Evolutionary conservation across 192 early-diverging fungal species (phyloP).

Genomic region (Coemansia sp.): DNA sequence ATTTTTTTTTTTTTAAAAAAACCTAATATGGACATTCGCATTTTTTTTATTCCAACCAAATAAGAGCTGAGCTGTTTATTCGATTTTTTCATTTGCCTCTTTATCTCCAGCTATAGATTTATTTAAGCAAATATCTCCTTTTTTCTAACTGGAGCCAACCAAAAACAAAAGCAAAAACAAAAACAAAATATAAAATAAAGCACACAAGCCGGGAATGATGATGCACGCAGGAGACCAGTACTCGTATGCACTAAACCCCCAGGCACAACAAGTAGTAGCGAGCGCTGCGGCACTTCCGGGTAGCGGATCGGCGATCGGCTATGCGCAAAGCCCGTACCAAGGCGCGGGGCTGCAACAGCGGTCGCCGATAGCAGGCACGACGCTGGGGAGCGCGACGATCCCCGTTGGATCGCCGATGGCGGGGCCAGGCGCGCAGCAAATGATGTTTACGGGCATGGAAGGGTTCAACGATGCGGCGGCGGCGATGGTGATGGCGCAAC

Average conservation of each 20-base stretch:
- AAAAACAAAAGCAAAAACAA: not conserved
- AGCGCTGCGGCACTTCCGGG: not conserved
- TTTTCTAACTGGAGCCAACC: not conserved
- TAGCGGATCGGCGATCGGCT: conserved; percentile 23
- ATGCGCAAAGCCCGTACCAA: conserved; percentile 21
- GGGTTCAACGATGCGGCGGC: conserved; percentile 38
- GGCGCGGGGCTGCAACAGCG: not conserved
- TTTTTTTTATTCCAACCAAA: not conserved
- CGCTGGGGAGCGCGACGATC: not conserved
- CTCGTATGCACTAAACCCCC: conserved; percentile 26
- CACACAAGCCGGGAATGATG: conserved; percentile 15
- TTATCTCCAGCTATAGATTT: not conserved
- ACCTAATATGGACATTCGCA: not conserved
- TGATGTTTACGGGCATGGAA: conserved; percentile 48
- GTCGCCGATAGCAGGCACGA: conserved; percentile 6
- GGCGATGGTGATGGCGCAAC: conserved; percentile 33
- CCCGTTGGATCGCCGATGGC: not conserved
- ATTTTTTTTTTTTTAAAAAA: not conserved
- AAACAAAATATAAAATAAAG: not conserved
- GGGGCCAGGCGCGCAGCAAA: conserved; percentile 18
- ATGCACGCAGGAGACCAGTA: conserved; percentile 54
- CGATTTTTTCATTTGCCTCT: not conserved
- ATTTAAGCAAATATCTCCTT: not conserved
- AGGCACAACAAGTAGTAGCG: conserved; percentile 14
- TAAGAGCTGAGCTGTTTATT: not conserved